phyloP scores from a whole-genome alignment of 805 yeast genomes.

The Candida verbasci region DNA sequence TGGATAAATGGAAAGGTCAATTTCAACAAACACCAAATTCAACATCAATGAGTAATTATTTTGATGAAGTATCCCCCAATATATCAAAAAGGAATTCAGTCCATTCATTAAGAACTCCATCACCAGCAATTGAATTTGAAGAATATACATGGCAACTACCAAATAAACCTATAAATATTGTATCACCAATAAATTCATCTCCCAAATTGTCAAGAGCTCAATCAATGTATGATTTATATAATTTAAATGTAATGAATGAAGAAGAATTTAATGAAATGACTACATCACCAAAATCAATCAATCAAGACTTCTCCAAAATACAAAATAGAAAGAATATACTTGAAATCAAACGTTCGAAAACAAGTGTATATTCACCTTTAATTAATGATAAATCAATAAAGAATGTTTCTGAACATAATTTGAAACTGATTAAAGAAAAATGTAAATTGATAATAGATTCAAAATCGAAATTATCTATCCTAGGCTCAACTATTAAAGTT shows the following conservation, averaged over 20 bases:
- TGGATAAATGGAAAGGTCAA: slow-evolving; percentile 42
- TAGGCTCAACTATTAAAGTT: neutral
- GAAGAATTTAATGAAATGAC: slow-evolving; percentile 1
- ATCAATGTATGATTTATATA: slow-evolving; percentile 28
- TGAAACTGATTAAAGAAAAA: slow-evolving; percentile 15
- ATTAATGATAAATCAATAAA: slow-evolving; percentile 13
- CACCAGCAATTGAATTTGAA: slow-evolving; percentile 32
- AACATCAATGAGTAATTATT: slow-evolving; percentile 13
- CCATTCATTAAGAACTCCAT: slow-evolving; percentile 31
- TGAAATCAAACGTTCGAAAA: slow-evolving; percentile 17
- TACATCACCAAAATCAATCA: neutral
- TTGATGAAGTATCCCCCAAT: slow-evolving; percentile 9
- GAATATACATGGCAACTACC: slow-evolving; percentile 20
- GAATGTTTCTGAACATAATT: slow-evolving; percentile 18
- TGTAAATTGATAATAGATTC: slow-evolving; percentile 21
- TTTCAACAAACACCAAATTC: slow-evolving; percentile 14
- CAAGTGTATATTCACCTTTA: slow-evolving; percentile 20
- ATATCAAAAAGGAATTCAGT: slow-evolving; percentile 20
- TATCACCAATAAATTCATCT: slow-evolving; percentile 10
- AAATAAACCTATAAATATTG: slow-evolving; percentile 14
- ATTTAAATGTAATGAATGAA: slow-evolving; percentile 7
- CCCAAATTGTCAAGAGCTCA: slow-evolving; percentile 28
- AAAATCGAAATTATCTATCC: slow-evolving; percentile 1
- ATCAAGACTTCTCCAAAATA: neutral
- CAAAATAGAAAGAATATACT: neutral